Conservation (phyloP, 2,329 filamentous ascomycete species). For the Cladosporium sp. region DNA sequence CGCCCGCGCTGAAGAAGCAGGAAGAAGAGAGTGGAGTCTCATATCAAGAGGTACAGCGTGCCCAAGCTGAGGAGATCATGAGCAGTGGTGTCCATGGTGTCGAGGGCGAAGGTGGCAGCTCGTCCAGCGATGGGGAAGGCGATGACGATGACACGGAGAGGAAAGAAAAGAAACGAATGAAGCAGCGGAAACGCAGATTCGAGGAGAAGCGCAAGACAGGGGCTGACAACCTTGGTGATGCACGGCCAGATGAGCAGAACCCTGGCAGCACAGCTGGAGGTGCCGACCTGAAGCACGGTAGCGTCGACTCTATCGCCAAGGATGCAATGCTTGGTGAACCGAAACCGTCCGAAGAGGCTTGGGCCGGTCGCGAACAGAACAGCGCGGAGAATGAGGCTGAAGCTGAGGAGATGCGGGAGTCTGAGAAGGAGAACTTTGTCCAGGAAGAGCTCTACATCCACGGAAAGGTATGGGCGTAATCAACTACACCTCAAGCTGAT, state of each 20-base stretch:
- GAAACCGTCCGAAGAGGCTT: constrained; percentile 64
- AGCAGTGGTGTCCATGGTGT: constrained; percentile 64
- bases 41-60: constrained; percentile 82
- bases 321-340: constrained; percentile 73
- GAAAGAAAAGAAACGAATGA: constrained; percentile 38
- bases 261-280: constrained; percentile 15
- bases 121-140: constrained; percentile 19
- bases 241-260: constrained; percentile 16
- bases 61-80: constrained; percentile 87
- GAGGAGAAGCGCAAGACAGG: constrained; percentile 38
- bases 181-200: constrained; percentile 45
- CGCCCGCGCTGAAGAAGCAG: constrained; percentile 64
- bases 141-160: constrained; percentile 25
- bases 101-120: constrained; percentile 29
- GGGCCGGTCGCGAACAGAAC: constrained; percentile 56
- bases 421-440: constrained; percentile 82
- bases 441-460: constrained; percentile 97
- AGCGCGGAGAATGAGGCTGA: constrained; percentile 18
- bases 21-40: constrained; percentile 78
- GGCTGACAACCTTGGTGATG: constrained; percentile 11
- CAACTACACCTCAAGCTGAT: not conserved
- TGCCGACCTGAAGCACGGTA: constrained; percentile 40
- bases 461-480: constrained; percentile 61
- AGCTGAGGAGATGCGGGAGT: constrained; percentile 52
- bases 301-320: constrained; percentile 65